Evolutionary conservation across 192 early-diverging fungal genomes (phyloP), one percentile per base, ranked within the genome.

Genomic region (Backusella circina): DNA sequence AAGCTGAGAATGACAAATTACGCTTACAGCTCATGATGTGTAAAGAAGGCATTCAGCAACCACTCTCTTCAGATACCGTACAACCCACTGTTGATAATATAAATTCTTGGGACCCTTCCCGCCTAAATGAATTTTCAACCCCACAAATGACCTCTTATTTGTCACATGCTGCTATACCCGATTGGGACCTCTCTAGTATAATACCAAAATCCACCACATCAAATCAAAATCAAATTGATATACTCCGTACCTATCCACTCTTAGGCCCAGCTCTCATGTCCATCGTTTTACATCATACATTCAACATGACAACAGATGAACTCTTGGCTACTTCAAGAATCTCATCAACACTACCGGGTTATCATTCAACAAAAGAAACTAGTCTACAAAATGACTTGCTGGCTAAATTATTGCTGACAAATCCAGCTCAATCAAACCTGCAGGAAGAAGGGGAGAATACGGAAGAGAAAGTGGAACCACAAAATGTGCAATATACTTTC

Each of bases 1-100:
- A 78, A 74, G 71, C 66, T 44, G 77, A 78, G 68, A 78, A 78
- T 61, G 77, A 78, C 57, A 72, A 67, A 47, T 67, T 78, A 6
- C 64, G 77, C 3, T 23, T 78, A 6, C 44, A 78, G 2, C 26
- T 78, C 13, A 50, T 72, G 23, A 72, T 78, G 33, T 78, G 64
- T 26, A 44, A 78, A 21, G 61, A 33, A 1, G 77, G 77, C 23
- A 74, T 78, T 44, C 61, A 74, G 16, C 73, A 64, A 32, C 35
- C 33, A 66, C 33, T 31, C 51, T 15, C 31, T 21, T 47, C 15
- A 57, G 32, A 31, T 7, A 28, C 9, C 10, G 23, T 21, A 21
- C 16, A 31, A 5, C 21, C 61, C 26, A 64, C 41, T 31, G 36
- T 15, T 74, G 28, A n/a, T 32, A 28, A 5, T n/a, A 28, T 61